phyloP scores from a whole-genome alignment of 2,329 filamentous ascomycete genomes.

The Mycosphaerella arachidis region DNA sequence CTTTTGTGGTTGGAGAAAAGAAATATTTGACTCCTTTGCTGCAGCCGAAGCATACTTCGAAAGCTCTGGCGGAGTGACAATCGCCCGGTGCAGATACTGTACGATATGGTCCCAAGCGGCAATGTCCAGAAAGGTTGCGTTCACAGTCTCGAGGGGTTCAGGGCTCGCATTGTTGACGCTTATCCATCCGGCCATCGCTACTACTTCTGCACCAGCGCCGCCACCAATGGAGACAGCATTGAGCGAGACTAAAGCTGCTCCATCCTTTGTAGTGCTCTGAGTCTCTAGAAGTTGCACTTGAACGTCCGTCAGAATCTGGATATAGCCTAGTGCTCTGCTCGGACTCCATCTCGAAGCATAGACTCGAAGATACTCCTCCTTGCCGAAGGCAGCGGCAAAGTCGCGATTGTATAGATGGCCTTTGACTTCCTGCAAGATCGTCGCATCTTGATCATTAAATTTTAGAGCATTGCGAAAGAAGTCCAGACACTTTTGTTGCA shows the following conservation, averaged over 20 bases:
- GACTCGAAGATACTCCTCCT: slow-evolving; percentile 65
- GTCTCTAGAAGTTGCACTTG: slow-evolving; percentile 16
- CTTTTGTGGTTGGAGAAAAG: slow-evolving; percentile 31
- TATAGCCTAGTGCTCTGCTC: slow-evolving; percentile 75
- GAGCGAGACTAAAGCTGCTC: slow-evolving; percentile 3
- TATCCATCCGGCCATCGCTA: slow-evolving; percentile 55
- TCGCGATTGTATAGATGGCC: slow-evolving; percentile 79
- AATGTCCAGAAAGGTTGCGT: slow-evolving; percentile 70
- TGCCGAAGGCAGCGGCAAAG: slow-evolving; percentile 74
- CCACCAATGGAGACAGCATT: slow-evolving; percentile 58
- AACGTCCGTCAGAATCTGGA: slow-evolving; percentile 50
- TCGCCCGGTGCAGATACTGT: slow-evolving; percentile 51
- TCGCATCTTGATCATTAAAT: slow-evolving; percentile 17
- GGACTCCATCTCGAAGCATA: slow-evolving; percentile 93
- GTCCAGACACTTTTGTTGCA: slow-evolving; percentile 68
- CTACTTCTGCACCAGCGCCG: slow-evolving; percentile 63
- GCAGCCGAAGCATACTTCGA: slow-evolving; percentile 47
- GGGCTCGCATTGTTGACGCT: neutral
- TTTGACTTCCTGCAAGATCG: slow-evolving; percentile 75
- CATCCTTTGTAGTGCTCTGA: neutral
- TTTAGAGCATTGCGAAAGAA: slow-evolving; percentile 62
- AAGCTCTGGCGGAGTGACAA: slow-evolving; percentile 49
- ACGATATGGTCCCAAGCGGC: slow-evolving; percentile 70
- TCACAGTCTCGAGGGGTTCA: slow-evolving; percentile 21
- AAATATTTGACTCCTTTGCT: slow-evolving; percentile 38